A percentile compares a stretch with the other conserved stretches of the same genome.
phyloP scores from a whole-genome alignment of 345 rosid genomes.

The Toxicodendron radicans region DNA sequence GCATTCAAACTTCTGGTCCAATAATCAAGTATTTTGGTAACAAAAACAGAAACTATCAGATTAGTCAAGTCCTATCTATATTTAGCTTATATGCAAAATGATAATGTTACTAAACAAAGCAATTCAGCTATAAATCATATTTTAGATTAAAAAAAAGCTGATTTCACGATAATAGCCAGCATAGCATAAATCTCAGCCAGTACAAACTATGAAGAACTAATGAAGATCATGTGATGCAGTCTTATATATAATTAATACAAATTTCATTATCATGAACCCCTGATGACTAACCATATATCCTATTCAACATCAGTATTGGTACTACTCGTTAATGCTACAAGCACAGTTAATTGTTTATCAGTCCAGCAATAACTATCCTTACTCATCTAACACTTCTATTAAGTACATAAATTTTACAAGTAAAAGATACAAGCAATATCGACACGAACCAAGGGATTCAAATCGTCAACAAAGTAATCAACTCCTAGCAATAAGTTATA shows the following conservation, averaged over 20 bases:
- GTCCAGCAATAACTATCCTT: background rate
- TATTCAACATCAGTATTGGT: background rate
- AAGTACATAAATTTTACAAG: conserved; percentile 9
- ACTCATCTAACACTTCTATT: background rate
- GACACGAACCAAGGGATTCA: background rate
- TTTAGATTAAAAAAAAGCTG: too few relatives aligned
- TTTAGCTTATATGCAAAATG: too few relatives aligned
- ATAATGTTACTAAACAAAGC: too few relatives aligned
- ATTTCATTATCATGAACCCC: too few relatives aligned
- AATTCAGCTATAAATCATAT: too few relatives aligned
- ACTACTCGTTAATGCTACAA: background rate
- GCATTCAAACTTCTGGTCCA: too few relatives aligned
- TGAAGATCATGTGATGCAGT: too few relatives aligned
- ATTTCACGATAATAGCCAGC: too few relatives aligned
- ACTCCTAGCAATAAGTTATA: conserved; percentile 11
- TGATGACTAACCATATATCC: conserved; percentile 2
- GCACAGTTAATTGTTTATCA: background rate
- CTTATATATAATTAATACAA: too few relatives aligned
- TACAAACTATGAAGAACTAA: background rate
- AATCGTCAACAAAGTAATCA: background rate
- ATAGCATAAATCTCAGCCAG: background rate
- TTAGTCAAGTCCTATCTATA: too few relatives aligned
- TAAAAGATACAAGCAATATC: background rate
- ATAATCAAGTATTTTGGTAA: too few relatives aligned
- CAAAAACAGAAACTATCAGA: too few relatives aligned